A percentile compares a stretch with the other conserved stretches of the same genome.
phyloP scores from a whole-genome alignment of 2,329 filamentous ascomycete species.

The Trichoderma semiorbis region DNA sequence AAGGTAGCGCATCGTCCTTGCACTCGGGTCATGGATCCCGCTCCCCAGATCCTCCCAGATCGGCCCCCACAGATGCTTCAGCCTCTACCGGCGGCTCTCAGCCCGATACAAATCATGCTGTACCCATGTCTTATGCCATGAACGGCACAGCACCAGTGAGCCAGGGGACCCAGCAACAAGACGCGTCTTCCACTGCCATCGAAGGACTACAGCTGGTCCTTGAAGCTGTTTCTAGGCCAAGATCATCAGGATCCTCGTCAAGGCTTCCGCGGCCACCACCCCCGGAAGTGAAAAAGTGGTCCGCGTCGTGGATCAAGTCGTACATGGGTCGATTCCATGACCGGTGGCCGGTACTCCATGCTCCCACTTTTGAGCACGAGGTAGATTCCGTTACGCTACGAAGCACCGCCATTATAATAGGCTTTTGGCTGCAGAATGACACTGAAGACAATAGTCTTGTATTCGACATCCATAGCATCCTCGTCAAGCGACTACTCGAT shows the following conservation, averaged over 20 bases:
- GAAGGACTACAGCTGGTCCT: conserved; percentile 11
- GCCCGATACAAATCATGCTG: neutral
- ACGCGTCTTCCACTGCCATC: neutral
- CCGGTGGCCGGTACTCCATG: conserved; percentile 41
- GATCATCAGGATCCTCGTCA: neutral
- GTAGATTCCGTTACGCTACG: conserved; percentile 27
- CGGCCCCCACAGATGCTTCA: neutral
- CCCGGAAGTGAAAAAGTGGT: conserved; percentile 23
- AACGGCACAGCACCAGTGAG: too few species aligned
- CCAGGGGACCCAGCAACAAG: neutral
- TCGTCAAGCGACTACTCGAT: conserved; percentile 32
- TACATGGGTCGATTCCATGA: conserved; percentile 42
- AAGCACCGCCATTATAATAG: conserved; percentile 37
- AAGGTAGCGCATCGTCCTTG: neutral
- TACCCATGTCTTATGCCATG: neutral
- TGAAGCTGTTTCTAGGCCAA: conserved; percentile 11
- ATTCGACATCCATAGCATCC: conserved; percentile 30
- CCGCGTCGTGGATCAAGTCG: conserved; percentile 23
- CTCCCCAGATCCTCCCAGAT: neutral
- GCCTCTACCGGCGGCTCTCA: neutral
- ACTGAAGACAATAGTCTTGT: conserved; percentile 27
- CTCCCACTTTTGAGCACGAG: conserved; percentile 33
- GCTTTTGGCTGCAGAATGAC: conserved; percentile 36
- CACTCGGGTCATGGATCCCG: neutral
- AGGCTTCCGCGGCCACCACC: neutral